These are phyloP conservation scores for Cystofilobasidium capitatum DNA, from an alignment of 768 basidiomycete species.

Conservation along the genomic window DNA sequence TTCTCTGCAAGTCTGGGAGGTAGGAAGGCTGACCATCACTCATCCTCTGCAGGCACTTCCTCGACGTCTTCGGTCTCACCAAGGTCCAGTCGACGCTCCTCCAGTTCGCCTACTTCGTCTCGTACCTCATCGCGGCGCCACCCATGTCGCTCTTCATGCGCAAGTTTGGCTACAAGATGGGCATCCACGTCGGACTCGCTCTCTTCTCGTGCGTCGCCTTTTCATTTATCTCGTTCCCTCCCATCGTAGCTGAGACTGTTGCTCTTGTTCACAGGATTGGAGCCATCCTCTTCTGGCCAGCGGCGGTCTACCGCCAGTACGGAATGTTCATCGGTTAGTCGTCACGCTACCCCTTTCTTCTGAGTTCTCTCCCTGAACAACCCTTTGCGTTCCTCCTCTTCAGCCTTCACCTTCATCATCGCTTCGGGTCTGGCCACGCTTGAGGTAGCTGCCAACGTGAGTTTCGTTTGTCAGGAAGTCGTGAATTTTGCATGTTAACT, in stretches of 20 bases:
- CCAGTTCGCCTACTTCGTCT: slow-evolving; percentile 31
- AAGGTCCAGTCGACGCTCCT: slow-evolving; percentile 29
- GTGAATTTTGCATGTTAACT: not conserved
- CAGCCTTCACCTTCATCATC: slow-evolving; percentile 29
- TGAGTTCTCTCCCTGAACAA: slow-evolving; percentile 13
- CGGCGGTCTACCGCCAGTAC: slow-evolving; percentile 27
- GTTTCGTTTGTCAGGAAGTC: no score
- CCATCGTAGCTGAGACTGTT: no score
- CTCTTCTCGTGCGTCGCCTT: slow-evolving; percentile 21
- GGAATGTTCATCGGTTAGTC: slow-evolving; percentile 9
- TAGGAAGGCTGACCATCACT: not conserved
- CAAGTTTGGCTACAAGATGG: slow-evolving; percentile 30
- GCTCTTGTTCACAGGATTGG: no score
- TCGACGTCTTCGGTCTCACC: slow-evolving; percentile 25
- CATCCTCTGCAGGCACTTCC: no score
- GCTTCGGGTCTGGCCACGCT: slow-evolving; percentile 29
- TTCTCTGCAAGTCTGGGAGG: not conserved
- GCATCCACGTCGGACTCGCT: slow-evolving; percentile 30
- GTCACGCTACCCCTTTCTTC: not conserved
- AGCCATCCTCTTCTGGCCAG: slow-evolving; percentile 31
- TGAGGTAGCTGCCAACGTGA: slow-evolving; percentile 17
- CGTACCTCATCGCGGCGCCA: slow-evolving; percentile 1
- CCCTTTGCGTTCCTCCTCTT: no score
- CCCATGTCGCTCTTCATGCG: slow-evolving; percentile 31
- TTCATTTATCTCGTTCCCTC: not conserved